phyloP scores from a whole-genome alignment of 345 rosid species.

The Pugionium dolabratum region DNA sequence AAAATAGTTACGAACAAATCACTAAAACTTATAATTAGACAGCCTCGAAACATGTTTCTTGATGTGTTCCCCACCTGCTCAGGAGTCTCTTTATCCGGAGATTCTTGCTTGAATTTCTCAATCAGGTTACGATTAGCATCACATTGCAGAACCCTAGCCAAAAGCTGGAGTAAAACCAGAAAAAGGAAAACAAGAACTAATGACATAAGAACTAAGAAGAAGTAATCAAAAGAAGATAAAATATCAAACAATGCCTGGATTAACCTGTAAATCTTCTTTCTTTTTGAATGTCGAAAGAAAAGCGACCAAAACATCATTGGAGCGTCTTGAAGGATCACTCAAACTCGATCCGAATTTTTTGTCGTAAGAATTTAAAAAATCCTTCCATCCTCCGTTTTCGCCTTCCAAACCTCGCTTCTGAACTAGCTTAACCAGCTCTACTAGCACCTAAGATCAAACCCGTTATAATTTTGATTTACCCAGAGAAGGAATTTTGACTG shows the following conservation, averaged over 20 bases:
- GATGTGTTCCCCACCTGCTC: constrained; percentile 56
- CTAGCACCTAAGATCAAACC: constrained; percentile 52
- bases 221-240: neutral
- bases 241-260: neutral
- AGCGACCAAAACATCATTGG: constrained; percentile 54
- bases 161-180: constrained; percentile 39
- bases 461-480: neutral
- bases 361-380: constrained; percentile 57
- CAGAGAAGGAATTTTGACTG: neutral
- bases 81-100: constrained; percentile 50
- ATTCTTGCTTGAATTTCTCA: constrained; percentile 45
- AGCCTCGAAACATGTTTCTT: neutral
- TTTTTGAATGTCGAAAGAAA: constrained; percentile 60
- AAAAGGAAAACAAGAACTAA: constrained; percentile 16
- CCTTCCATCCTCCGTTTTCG: constrained; percentile 67
- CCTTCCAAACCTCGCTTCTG: constrained; percentile 65
- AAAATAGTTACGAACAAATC: constrained; percentile 35
- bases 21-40: neutral
- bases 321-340: constrained; percentile 74
- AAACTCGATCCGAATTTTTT: constrained; percentile 54
- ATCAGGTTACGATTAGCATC: constrained; percentile 47
- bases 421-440: constrained; percentile 60
- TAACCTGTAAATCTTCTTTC: constrained; percentile 56
- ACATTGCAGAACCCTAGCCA: constrained; percentile 47
- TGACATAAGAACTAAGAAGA: neutral